Conservation (phyloP, 345 rosid genomes). For the Durio zibethinus region DNA sequence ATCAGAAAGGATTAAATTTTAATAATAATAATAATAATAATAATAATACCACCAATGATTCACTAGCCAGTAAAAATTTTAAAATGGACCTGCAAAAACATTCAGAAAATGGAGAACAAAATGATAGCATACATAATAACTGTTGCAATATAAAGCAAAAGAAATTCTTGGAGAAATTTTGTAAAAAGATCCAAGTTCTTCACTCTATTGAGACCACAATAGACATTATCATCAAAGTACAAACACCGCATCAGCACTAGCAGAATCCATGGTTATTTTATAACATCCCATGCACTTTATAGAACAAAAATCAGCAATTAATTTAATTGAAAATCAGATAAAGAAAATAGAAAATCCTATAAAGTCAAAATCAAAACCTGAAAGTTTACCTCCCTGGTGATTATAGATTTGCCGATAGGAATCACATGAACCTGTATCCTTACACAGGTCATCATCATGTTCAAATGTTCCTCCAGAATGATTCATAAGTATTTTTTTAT, state of each 20-base stretch:
- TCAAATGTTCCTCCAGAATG: constrained; percentile 17
- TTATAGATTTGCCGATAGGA: constrained; percentile 7
- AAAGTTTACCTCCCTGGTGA: constrained; percentile 28
- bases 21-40: neutral
- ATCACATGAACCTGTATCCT: constrained; percentile 10
- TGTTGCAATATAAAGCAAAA: neutral
- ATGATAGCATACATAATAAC: neutral
- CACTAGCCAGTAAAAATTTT: neutral
- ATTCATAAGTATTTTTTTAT: constrained; percentile 15
- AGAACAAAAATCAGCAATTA: neutral
- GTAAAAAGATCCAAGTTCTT: neutral
- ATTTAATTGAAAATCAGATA: neutral
- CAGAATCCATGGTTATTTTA: neutral
- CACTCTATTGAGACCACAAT: neutral
- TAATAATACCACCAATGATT: neutral
- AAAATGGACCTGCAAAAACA: neutral
- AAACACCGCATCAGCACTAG: neutral
- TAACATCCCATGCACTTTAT: neutral
- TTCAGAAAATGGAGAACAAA: neutral
- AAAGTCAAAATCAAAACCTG: constrained; percentile 9
- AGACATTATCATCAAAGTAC: constrained; percentile 1
- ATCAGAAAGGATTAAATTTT: neutral
- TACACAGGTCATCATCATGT: constrained; percentile 20
- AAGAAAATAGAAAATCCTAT: neutral
- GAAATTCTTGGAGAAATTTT: neutral